These are phyloP conservation scores for Leishmania lainsoni DNA, from an alignment of 208 protist genomes.

Conservation along the genomic window DNA sequence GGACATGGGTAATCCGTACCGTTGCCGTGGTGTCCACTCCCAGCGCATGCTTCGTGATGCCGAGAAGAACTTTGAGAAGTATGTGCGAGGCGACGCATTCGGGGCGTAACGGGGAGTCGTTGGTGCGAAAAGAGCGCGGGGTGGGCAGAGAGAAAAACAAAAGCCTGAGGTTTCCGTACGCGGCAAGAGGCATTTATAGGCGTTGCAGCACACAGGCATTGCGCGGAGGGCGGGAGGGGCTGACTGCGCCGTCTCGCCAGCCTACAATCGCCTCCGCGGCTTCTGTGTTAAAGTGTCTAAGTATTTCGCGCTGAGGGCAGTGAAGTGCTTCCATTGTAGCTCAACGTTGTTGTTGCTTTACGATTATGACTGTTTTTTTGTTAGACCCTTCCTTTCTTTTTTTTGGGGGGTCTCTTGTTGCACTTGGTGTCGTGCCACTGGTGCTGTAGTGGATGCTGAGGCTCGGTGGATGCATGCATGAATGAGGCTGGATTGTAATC, in stretches of 20 bases:
- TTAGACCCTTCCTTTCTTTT: not conserved
- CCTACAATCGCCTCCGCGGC: not conserved
- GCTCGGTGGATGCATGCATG: not conserved
- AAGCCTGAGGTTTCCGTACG: not conserved
- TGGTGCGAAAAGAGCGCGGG: not conserved
- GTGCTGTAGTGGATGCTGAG: not conserved
- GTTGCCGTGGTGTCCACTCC: conserved; percentile 43
- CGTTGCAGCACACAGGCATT: not conserved
- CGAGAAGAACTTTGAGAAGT: conserved; percentile 83
- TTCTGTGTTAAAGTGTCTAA: not conserved
- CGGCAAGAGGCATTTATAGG: not conserved
- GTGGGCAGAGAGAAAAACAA: not conserved
- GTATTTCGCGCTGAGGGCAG: not conserved
- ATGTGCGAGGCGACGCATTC: conserved; percentile 63
- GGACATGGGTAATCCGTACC: conserved; percentile 87
- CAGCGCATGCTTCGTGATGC: conserved; percentile 75
- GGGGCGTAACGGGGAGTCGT: conserved; percentile 34
- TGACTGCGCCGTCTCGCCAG: not conserved
- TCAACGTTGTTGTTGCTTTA: not conserved
- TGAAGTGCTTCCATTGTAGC: not conserved
- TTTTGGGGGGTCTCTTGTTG: not conserved
- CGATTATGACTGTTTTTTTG: too few relatives aligned
- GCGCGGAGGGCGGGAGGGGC: not conserved
- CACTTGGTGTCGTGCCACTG: not conserved
- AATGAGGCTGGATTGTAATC: not conserved